Conservation (phyloP, 768 basidiomycete genomes). For the Tremella fuciformis region DNA sequence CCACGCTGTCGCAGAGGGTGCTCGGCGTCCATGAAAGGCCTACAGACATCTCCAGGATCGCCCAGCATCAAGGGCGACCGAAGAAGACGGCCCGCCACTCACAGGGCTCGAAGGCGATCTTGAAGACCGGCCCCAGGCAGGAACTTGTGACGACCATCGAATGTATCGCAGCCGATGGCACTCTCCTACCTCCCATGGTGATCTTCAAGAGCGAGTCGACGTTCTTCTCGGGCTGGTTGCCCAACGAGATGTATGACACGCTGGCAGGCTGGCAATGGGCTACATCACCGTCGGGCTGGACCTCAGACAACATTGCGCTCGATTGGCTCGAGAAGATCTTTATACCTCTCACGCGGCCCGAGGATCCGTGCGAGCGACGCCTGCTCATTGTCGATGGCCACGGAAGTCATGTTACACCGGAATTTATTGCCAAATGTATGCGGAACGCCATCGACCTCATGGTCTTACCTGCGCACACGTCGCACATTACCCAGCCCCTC, state of each 20-base stretch:
- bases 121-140: not conserved
- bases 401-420: slow-evolving; percentile 10
- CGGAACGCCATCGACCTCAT: slow-evolving; percentile 9
- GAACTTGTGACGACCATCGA: slow-evolving; percentile 5
- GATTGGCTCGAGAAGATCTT: slow-evolving; percentile 16
- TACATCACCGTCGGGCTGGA: slow-evolving; percentile 6
- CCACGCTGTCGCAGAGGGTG: not conserved
- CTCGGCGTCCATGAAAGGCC: not conserved
- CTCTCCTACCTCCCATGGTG: not conserved
- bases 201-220: slow-evolving; percentile 4
- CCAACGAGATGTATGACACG: not conserved
- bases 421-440: slow-evolving; percentile 10
- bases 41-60: no score
- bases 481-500: no score
- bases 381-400: slow-evolving; percentile 19
- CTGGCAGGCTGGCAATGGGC: not conserved
- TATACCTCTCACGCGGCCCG: not conserved
- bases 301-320: not conserved
- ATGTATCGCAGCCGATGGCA: slow-evolving; percentile 1
- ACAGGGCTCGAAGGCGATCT: not conserved
- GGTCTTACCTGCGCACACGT: no score
- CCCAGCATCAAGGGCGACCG: not conserved
- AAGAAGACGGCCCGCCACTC: no score
- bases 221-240: not conserved
- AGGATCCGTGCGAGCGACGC: not conserved